These are phyloP conservation scores for Ophiostoma angusticollis DNA, from an alignment of 2,329 filamentous ascomycete genomes.

Conservation along the genomic window DNA sequence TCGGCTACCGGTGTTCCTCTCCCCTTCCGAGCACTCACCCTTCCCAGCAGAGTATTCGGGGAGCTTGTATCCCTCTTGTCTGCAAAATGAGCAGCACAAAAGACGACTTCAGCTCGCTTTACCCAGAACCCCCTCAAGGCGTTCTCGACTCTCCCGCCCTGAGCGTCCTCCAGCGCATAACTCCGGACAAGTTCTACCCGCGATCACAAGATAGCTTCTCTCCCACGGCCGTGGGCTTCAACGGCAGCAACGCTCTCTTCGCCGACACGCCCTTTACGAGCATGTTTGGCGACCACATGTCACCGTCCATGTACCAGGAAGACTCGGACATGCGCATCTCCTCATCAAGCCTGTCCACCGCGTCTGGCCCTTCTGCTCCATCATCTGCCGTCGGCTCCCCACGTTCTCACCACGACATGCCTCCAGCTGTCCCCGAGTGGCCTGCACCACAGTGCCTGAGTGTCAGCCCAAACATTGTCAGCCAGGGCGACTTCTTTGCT, in stretches of 20 bases:
- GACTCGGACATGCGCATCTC: conserved; percentile 37
- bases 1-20: too few relatives aligned
- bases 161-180: conserved; percentile 11
- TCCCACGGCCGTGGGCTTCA: conserved; percentile 31
- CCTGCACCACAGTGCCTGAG: conserved; percentile 39
- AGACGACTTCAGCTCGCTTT: conserved; percentile 15
- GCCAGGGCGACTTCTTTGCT: conserved; percentile 39
- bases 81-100: conserved; percentile 12
- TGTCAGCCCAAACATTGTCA: conserved; percentile 51
- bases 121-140: conserved; percentile 14
- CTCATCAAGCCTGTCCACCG: conserved; percentile 47
- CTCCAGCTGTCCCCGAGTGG: conserved; percentile 48
- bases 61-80: not conserved
- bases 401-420: conserved; percentile 46
- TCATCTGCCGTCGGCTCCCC: conserved; percentile 58
- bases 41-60: too few relatives aligned
- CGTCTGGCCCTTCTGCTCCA: conserved; percentile 48
- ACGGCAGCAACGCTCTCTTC: conserved; percentile 31
- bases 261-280: conserved; percentile 29
- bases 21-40: too few relatives aligned
- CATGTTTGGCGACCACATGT: conserved; percentile 33
- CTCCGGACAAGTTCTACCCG: conserved; percentile 13
- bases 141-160: conserved; percentile 11
- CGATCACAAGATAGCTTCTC: conserved; percentile 10
- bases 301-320: conserved; percentile 36